A percentile compares a stretch with the other conserved stretches of the same genome.
Conservation (phyloP, 2,329 filamentous ascomycete genomes). For the Fonsecaea nubica region DNA sequence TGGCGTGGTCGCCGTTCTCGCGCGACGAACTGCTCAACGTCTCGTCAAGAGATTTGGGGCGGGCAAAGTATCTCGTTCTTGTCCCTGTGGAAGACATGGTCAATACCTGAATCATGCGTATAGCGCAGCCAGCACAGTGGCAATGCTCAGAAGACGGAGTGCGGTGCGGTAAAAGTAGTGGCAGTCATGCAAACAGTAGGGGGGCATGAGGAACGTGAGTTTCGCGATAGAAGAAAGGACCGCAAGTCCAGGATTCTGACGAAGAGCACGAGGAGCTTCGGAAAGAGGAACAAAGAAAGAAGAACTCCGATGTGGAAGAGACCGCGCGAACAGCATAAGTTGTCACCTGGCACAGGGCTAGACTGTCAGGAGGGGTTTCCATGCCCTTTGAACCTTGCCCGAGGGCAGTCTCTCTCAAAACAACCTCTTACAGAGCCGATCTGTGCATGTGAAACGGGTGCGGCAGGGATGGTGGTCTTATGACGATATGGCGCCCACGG, state of each 20-base stretch:
- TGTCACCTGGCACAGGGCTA: constrained; percentile 11
- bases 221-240: constrained; percentile 50
- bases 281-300: constrained; percentile 18
- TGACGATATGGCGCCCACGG: constrained; percentile 4
- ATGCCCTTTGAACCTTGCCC: constrained; percentile 4
- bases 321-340: constrained; percentile 21
- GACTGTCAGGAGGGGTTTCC: constrained; percentile 31
- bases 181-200: constrained; percentile 82
- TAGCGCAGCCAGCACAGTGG: constrained; percentile 77
- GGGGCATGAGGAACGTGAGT: constrained; percentile 65
- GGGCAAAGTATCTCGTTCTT: constrained; percentile 73
- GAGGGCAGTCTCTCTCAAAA: constrained; percentile 13
- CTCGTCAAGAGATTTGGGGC: constrained; percentile 75
- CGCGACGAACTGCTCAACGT: constrained; percentile 60
- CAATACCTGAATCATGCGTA: constrained; percentile 65
- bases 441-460: constrained; percentile 25
- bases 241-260: not conserved
- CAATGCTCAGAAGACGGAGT: constrained; percentile 81
- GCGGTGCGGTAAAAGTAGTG: constrained; percentile 94
- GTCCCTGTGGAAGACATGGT: constrained; percentile 65
- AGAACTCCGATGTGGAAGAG: not conserved
- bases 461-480: constrained; percentile 11
- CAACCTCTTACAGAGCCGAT: constrained; percentile 12
- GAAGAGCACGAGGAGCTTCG: constrained; percentile 14
- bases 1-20: constrained; percentile 62